These are phyloP conservation scores for Tricholoma terreum DNA, from an alignment of 768 basidiomycete species.

Conservation along the genomic window DNA sequence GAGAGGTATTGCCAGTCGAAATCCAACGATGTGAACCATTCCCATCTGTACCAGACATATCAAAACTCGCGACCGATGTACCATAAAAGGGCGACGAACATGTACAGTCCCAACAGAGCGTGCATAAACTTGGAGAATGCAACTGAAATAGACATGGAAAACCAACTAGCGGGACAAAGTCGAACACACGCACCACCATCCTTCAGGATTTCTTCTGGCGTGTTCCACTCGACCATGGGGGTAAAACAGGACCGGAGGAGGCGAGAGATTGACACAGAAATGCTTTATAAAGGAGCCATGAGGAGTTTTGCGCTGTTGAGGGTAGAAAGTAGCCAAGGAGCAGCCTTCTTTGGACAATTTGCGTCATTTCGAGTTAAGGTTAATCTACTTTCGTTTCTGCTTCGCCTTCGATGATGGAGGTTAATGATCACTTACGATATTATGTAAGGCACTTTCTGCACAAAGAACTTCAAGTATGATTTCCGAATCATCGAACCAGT, in stretches of 20 bases:
- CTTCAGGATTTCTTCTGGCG: constrained; percentile 41
- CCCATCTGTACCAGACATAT: constrained; percentile 47
- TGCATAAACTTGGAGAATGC: constrained; percentile 60
- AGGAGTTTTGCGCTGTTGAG: constrained; percentile 5
- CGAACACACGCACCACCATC: constrained; percentile 41
- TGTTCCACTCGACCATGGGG: constrained; percentile 60
- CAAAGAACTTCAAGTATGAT: too few species aligned
- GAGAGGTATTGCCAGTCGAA: constrained; percentile 66
- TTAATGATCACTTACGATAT: too few species aligned
- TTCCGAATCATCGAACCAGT: too few species aligned
- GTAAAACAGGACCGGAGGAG: not conserved
- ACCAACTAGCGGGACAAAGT: not conserved
- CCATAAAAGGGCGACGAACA: constrained; percentile 33
- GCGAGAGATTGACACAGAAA: constrained; percentile 3
- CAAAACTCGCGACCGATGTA: constrained; percentile 5
- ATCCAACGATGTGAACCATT: constrained; percentile 56
- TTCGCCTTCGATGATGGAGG: not conserved
- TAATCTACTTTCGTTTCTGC: not conserved
- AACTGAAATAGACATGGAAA: constrained; percentile 20
- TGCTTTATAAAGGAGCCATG: constrained; percentile 19
- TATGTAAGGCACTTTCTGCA: not conserved
- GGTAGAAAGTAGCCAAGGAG: not conserved
- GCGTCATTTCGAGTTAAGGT: not conserved
- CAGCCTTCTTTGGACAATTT: not conserved
- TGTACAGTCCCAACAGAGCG: constrained; percentile 54